Base-by-base conservation (phyloP, 1,139 yeast genomes). In the Geotrichum citri-aurantii region DNA sequence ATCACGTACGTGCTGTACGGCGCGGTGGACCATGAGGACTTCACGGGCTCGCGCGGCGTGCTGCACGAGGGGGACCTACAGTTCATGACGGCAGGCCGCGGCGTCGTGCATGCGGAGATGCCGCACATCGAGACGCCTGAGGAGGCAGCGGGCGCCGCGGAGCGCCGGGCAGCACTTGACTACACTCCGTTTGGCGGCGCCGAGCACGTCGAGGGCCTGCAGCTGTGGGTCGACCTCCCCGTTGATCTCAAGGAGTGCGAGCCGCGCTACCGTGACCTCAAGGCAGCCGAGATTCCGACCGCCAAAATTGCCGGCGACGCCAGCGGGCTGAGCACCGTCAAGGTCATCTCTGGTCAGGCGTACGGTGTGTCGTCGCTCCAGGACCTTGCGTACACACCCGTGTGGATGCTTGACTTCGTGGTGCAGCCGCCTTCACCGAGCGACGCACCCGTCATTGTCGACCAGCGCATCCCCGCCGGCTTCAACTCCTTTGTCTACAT, bases 41-140 rank as follows among this genome's bases (percentile, higher is more conserved):
- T 90, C 75, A 88, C 95, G 1, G 97, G 97, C 1, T 77, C 85
- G 44, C 80, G 82, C 60, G 97, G 97, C 57, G 78, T 88, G 23
- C 76, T 91, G 59, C 81, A 82, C 61, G 85, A 91, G 21, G 97
- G 97, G 56, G 97, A 91, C 70, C 77, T 91, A 65, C 97, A 91
- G 75, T 90, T 91, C 70, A 91, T 91, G 96, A 91, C 96, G 59
- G 97, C 97, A 11, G 97, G 97, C 59, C 82, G 80, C 65, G 97
- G 96, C 58, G 83, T 90, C 49, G 90, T 88, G 49, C 96, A 90
- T 68, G 81, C 90, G 5, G 95, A 88, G 69, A 87, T 88, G 83
- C 96, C 96, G 12, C 82, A 87, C 24, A 19, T 47, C 11, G 55
- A 46, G 19, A 37, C 17, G 17, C 42, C 42, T n/a, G 17, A 37